Evolutionary conservation across 2,329 filamentous ascomycete species (phyloP), one percentile per base, ranked within the genome.

Genomic region (Ceratocystis harringtonii): DNA sequence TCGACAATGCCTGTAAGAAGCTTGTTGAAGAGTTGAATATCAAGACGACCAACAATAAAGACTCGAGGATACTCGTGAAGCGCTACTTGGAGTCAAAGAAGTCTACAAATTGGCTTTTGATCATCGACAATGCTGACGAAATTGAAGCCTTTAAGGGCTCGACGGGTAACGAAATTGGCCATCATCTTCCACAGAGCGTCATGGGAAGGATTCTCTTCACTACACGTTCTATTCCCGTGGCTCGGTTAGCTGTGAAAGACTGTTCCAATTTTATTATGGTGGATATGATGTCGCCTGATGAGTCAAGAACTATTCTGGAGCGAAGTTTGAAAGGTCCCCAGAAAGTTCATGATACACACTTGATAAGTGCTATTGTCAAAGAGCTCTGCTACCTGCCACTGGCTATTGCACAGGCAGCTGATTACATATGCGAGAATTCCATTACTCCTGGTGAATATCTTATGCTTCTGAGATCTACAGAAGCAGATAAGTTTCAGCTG

Each of bases 111-210:
- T 72, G 71, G 71, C 64, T 72, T 30, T 66, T 72, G 0, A 57
- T 72, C 5, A 10, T 71, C 5, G 71, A 72, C 43, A 71, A 70
- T n/a, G 69, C 69, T 5, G 70, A 72, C 48, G 69, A 72, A 32
- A 50, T 22, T 19, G 22, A 22, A 4, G 17, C 17, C 17, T 19
- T 22, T 5, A 5, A 8, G 7, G 17, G 19, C 65, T 5, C 50
- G 65, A 4, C 22, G 50, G 6, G 61, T 6, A 36, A 25, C 1
- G 15, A 28, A 19, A 60, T 65, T 10, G 10, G 15, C 0, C 64
- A 72, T 3, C 71, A 71, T 68, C 68, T 78, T 3, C 76, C 74
- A 0, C 61, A 61, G 0, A 69, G 65, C n/a, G 5, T 43, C 2
- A 64, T 66, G 1, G 64, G 67, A 32, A 44, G 8, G 17, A 62